phyloP scores from a whole-genome alignment of 2,329 filamentous ascomycete genomes.

The Calonectria ilicicola region DNA sequence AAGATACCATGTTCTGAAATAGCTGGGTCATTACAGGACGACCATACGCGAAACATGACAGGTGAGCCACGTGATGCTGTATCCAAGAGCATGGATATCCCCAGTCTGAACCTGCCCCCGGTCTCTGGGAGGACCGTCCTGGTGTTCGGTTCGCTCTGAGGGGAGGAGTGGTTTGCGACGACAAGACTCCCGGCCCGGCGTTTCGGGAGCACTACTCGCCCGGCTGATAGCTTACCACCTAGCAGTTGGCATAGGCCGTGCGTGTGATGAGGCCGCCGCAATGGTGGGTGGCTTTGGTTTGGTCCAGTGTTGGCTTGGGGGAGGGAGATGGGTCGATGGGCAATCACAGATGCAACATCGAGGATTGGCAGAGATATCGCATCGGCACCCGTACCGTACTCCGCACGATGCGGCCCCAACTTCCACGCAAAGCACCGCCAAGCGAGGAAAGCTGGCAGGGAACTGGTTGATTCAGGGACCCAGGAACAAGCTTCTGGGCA shows the following conservation, averaged over 20 bases:
- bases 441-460: neutral
- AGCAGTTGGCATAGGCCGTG: conserved; percentile 5
- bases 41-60: neutral
- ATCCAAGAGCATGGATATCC: conserved; percentile 34
- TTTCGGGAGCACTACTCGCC: conserved; percentile 24
- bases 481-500: conserved; percentile 15
- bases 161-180: conserved; percentile 9
- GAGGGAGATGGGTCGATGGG: neutral
- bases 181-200: conserved; percentile 25
- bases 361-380: neutral
- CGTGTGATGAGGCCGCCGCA: neutral
- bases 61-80: conserved; percentile 23
- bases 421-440: neutral
- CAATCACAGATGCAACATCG: neutral
- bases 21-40: neutral
- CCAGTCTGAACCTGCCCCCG: conserved; percentile 24
- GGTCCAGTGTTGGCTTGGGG: neutral
- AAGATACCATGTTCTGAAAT: neutral
- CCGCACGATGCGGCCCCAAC: neutral
- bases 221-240: neutral
- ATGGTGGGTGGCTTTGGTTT: neutral
- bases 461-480: conserved; percentile 13
- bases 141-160: conserved; percentile 12
- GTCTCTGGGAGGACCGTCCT: conserved; percentile 19
- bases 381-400: conserved; percentile 7